These are phyloP conservation scores for Boletus vermiculosoides DNA, from an alignment of 768 basidiomycete species.

Conservation along the genomic window DNA sequence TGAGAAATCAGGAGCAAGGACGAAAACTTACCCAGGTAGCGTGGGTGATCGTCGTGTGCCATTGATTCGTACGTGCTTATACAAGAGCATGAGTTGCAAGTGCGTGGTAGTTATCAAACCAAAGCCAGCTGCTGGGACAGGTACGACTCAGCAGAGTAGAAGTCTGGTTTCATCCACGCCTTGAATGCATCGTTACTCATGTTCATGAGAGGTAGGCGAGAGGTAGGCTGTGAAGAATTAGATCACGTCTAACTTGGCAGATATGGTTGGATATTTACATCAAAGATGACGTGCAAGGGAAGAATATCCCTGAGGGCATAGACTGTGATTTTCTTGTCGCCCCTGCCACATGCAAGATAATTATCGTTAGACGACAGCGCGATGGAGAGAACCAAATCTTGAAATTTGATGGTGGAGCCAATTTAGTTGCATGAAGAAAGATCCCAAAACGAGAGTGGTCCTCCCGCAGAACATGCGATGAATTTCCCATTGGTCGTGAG, in stretches of 20 bases:
- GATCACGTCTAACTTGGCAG: background rate
- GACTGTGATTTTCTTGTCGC: background rate
- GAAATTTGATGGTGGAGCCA: background rate
- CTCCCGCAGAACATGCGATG: background rate
- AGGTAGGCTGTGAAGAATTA: background rate
- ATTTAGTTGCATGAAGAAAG: background rate
- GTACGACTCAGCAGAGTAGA: too few relatives aligned
- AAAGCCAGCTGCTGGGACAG: background rate
- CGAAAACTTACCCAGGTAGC: background rate
- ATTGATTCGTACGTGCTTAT: background rate
- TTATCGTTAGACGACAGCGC: background rate
- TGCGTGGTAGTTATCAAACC: background rate
- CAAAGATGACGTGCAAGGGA: background rate
- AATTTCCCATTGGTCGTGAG: background rate
- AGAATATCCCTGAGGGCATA: background rate
- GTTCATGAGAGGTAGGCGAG: conserved; percentile 3
- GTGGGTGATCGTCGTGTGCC: too few relatives aligned
- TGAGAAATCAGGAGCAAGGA: background rate
- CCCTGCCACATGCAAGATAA: background rate
- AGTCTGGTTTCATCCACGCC: conserved; percentile 2
- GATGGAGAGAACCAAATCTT: background rate
- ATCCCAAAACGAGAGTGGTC: background rate
- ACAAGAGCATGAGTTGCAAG: conserved; percentile 5
- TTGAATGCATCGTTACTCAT: background rate
- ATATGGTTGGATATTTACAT: conserved; percentile 1